Conservation (phyloP, 2,329 filamentous ascomycete genomes). For the Sphaerostilbella broomeana region DNA sequence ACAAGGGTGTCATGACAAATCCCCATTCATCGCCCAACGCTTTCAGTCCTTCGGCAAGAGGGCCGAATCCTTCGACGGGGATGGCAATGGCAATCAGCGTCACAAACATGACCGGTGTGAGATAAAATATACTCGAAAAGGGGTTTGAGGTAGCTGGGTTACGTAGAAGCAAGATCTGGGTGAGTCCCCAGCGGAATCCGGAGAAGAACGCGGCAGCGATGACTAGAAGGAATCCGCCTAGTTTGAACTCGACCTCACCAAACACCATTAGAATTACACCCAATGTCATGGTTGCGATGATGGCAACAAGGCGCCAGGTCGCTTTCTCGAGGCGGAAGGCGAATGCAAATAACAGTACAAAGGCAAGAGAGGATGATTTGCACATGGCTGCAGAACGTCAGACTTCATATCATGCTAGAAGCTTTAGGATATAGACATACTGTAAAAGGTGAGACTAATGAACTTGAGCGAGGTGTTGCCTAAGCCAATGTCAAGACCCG, state of each 20-base stretch:
- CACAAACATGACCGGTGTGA: conserved; percentile 95
- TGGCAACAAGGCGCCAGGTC: conserved; percentile 75
- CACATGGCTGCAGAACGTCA: conserved; percentile 67
- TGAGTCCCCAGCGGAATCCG: conserved; percentile 97
- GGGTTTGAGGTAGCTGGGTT: conserved; percentile 95
- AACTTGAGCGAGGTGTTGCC: conserved; percentile 95
- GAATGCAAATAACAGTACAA: conserved; percentile 93
- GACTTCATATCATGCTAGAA: too few relatives aligned
- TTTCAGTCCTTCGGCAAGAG: conserved; percentile 59
- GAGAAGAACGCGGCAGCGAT: conserved; percentile 93
- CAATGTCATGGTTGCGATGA: conserved; percentile 85
- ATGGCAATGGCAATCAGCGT: conserved; percentile 74
- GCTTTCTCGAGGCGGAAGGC: conserved; percentile 84
- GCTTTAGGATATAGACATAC: too few relatives aligned
- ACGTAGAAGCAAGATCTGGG: conserved; percentile 87
- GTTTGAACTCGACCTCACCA: conserved; percentile 84
- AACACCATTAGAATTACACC: conserved; percentile 98
- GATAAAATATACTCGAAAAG: conserved; percentile 93
- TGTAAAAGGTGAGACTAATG: conserved; percentile 95
- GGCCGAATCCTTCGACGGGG: conserved; percentile 72
- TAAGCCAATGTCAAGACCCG: conserved; percentile 89
- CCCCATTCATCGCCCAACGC: conserved; percentile 64
- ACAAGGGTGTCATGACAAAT: conserved; percentile 54
- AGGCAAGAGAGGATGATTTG: conserved; percentile 92
- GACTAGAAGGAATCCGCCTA: conserved; percentile 81